Evolutionary conservation across 352 stramenopile genomes (phyloP), one percentile per base, ranked within the genome.

Genomic region (Pythium plurisporium): DNA sequence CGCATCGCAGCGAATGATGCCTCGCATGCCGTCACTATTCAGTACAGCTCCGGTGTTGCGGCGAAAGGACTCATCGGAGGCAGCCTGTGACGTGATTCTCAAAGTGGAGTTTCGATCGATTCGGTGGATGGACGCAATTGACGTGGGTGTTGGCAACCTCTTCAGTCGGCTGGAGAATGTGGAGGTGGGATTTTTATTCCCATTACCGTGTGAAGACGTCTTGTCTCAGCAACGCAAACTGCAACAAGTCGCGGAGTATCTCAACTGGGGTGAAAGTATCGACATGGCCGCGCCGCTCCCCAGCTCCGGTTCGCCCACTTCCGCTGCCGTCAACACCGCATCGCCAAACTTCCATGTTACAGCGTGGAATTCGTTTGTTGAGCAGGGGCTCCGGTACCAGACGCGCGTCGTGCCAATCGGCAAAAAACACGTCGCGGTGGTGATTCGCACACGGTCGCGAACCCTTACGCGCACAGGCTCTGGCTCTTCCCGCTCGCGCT

Each of bases 221-320:
- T 86, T 94, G 25, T 72, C 84, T 0, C 70, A 84, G 14, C 81
- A 94, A 51, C 77, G 81, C 49, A 94, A 94, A 59, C 57, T 94
- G 23, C 72, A 87, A 42, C 74, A 91, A 62, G 73, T 93, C 10
- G 82, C 82, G 0, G 79, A 89, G 17, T 72, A 86, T 27, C 68
- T 93, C 25, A 89, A 79, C 34, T 87, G 82, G 72, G 70, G 77
- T 10, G 38, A 61, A 36, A 64, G 46, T 17, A 67, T 50, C 56
- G 46, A 30, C 51, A 66, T 26, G 54, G 23, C 29, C 42, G 60
- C 26, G 69, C 59, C 19, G 52, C 27, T 41, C 44, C 66, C 29
- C 34, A 52, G 17, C 53, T 75, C 47, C 54, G 72, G 33, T 6
- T 63, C 61, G 27, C 42, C 48, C 15, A 46, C 30, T 9, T 15